phyloP scores from a whole-genome alignment of 139 green algal genomes.

The Limnomonas spitsbergensis region DNA sequence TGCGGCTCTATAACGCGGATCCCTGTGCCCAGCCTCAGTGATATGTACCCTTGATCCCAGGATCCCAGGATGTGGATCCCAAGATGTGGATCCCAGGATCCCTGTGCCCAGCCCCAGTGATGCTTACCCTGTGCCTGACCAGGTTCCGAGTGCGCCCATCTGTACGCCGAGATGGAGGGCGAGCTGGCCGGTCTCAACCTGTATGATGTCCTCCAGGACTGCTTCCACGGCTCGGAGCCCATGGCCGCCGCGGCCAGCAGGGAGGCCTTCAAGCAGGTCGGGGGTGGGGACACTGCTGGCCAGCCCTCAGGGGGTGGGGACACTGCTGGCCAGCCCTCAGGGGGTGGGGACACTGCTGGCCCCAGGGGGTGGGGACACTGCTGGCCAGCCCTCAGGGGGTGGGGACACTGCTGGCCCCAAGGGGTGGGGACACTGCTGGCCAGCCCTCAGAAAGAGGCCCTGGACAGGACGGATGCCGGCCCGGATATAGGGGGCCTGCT shows the following conservation, averaged over 20 bases:
- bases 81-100: too few species aligned
- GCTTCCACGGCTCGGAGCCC: constrained; percentile 38
- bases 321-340: neutral
- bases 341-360: neutral
- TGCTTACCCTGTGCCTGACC: too few species aligned
- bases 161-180: neutral
- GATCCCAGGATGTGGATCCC: too few species aligned
- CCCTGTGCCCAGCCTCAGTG: too few species aligned
- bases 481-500: too few species aligned
- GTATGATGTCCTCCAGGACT: constrained; percentile 62
- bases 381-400: neutral
- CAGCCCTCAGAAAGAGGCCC: neutral
- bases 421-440: neutral
- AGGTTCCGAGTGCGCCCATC: constrained; percentile 10
- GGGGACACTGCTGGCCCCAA: too few species aligned
- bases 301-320: neutral
- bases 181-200: constrained; percentile 39
- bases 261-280: neutral
- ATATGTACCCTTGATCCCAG: too few species aligned
- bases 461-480: too few species aligned
- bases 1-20: too few species aligned
- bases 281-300: neutral
- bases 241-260: constrained; percentile 19
- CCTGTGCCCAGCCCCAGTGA: too few species aligned
- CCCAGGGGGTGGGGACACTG: neutral